Base-by-base conservation (phyloP, 2,329 filamentous ascomycete genomes). In the Penicillium sp. region DNA sequence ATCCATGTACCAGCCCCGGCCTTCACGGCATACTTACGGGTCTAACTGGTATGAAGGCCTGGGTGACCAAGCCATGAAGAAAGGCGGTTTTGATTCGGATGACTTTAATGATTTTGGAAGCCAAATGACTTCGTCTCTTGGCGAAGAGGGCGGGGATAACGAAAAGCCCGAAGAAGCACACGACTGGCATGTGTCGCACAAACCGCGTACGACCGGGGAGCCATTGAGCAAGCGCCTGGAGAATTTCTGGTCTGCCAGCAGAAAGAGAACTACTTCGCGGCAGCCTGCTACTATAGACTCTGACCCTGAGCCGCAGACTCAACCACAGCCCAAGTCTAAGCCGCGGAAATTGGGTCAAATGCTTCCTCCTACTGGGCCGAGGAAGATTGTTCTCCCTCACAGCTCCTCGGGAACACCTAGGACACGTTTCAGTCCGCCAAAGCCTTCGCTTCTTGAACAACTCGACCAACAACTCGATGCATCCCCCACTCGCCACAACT, bases 361-460 rank as follows among this genome's bases (percentile, higher is more conserved):
- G 55, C 56, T 68, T 41, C 63, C 69, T 28, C 57, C 62, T 19
- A 57, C 59, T 41, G 62, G 60, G 26, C 44, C 62, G 42, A 67
- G 69, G 52, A 72, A 70, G 59, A 65, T 73, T 31, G 65, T 64
- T 19, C 66, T 74, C 12, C 66, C 71, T 17, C 72, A 65, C 35
- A 73, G 61, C 50, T 67, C 69, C 56, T 71, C 67, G 6, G 63
- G 65, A 33, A 75, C 72, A 1, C 72, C 73, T 9, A 68, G 71
- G 50, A 74, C 69, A 31, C 67, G 73, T 35, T 75, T 75, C 50
- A 75, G 73, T 45, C 73, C 72, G 5, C 72, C 72, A 8, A 74
- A 73, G 46, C 72, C 71, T n/a, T 73, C 72, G 31, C 68, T 73
- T 11, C 66, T 74, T 17, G 73, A 75, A 38, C 67, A 72, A 41